These are phyloP conservation scores for Vinca major DNA, from an alignment of 305 asterid genomes.

Conservation along the genomic window DNA sequence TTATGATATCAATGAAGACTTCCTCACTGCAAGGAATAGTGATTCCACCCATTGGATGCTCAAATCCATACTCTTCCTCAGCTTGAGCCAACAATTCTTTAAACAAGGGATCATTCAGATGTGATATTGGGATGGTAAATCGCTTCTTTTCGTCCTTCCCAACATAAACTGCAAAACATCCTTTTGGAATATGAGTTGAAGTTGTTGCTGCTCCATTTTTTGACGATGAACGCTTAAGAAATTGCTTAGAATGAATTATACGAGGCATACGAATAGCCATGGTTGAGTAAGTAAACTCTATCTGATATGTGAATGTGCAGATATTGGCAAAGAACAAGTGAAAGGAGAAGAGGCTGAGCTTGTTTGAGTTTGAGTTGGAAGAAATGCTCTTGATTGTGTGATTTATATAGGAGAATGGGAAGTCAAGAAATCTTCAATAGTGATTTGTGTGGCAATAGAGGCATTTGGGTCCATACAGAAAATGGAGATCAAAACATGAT, in stretches of 20 bases:
- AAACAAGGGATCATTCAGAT: constrained; percentile 15
- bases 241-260: too few relatives aligned
- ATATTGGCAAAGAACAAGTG: too few relatives aligned
- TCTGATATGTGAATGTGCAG: too few relatives aligned
- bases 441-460: too few relatives aligned
- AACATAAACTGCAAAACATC: constrained; percentile 15
- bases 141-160: constrained; percentile 19
- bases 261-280: background rate
- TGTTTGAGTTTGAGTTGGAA: too few relatives aligned
- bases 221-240: background rate
- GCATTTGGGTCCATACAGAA: too few relatives aligned
- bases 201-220: background rate
- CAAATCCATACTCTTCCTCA: constrained; percentile 20
- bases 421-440: too few relatives aligned
- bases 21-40: constrained; percentile 23
- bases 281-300: too few relatives aligned
- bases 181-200: constrained; percentile 15
- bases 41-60: constrained; percentile 19
- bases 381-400: too few relatives aligned
- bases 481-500: too few relatives aligned
- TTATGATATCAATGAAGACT: constrained; percentile 1
- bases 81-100: constrained; percentile 13
- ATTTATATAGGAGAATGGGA: too few relatives aligned
- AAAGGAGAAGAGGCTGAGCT: too few relatives aligned
- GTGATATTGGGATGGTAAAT: constrained; percentile 14